Evolutionary conservation across 2,329 filamentous ascomycete species (phyloP), one percentile per base, ranked within the genome.

Genomic region (Colletotrichum spinosum): DNA sequence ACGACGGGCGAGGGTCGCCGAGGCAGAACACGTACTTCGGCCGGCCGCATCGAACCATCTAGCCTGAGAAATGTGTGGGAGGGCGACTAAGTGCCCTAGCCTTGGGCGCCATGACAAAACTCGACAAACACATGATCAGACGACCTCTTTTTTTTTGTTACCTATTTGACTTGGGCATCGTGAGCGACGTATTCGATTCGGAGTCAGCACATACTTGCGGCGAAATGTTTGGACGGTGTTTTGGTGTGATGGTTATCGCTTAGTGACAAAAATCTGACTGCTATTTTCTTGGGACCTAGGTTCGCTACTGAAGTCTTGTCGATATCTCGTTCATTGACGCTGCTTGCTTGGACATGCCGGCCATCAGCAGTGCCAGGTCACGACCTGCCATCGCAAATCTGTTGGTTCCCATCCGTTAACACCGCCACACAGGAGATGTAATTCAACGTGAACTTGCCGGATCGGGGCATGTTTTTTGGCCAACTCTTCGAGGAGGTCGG

Each of bases 11-110:
- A 64, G 12, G 60, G 60, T 6, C 25, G 12, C n/a, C 64, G 60
- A 2, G 64, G 54, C 35, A 49, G 60, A 7, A 10, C 44, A 10
- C 49, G 44, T 12, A 34, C 37, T 33, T 38, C 37, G 4, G 33
- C 54, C 8, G 37, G 48, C 17, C 54, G 60, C 11, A 46, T 55
- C n/a, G 60, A 65, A 35, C 60, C 64, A 1, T 67, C 64, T 12
- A 65, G 55, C 6, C 44, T 64, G 54, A 59, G 64, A 39, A 67
- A 65, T 11, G 49, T 55, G 11, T 65, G 64, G 64, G 46, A 45
- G 8, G 54, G 15, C 12, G 54, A 65, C 12, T 65, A 42, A 13
- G 25, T 25, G 10, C 9, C 7, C 25, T 45, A 53, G 56, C 35
- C 4, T 13, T 2, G 0, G 2, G 1, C 13, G 37, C n/a, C n/a